These are phyloP conservation scores for Tilletia horrida DNA, from an alignment of 1,284 basidiomycete species.

Conservation along the genomic window DNA sequence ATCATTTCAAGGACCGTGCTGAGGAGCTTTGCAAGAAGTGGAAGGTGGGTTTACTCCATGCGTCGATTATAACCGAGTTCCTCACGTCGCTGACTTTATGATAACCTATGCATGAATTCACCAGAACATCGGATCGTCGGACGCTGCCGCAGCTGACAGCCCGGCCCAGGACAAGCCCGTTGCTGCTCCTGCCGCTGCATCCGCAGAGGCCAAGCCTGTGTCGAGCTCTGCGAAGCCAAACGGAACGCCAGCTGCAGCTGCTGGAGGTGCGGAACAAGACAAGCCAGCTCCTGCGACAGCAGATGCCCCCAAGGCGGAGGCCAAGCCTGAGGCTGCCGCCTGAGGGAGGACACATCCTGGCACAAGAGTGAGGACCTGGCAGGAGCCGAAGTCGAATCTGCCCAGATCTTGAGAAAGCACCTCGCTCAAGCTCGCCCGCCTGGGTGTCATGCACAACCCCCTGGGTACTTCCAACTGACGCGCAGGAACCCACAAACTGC, in stretches of 20 bases:
- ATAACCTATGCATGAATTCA: background rate
- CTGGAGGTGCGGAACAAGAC: constrained; percentile 9
- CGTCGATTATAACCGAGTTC: background rate
- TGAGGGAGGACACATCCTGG: too few relatives aligned
- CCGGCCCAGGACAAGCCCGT: constrained; percentile 10
- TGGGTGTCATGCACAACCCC: too few relatives aligned
- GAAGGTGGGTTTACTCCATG: constrained; percentile 23
- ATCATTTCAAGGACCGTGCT: constrained; percentile 75
- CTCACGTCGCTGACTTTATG: background rate
- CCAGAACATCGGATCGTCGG: background rate
- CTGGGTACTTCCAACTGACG: too few relatives aligned
- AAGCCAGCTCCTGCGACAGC: constrained; percentile 4
- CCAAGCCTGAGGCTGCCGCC: constrained; percentile 3
- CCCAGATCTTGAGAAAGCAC: too few relatives aligned
- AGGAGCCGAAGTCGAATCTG: too few relatives aligned
- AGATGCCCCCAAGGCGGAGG: background rate
- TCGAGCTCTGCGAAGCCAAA: constrained; percentile 4
- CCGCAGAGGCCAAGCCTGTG: constrained; percentile 1
- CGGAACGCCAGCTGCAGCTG: background rate
- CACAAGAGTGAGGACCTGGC: too few relatives aligned
- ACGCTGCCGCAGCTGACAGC: constrained; percentile 8
- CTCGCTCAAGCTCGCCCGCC: too few relatives aligned
- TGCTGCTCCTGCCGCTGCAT: background rate
- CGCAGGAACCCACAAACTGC: too few relatives aligned
- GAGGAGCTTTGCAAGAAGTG: constrained; percentile 58